Base-by-base conservation (phyloP, 257 asterid species). In the Scutellaria minor region DNA sequence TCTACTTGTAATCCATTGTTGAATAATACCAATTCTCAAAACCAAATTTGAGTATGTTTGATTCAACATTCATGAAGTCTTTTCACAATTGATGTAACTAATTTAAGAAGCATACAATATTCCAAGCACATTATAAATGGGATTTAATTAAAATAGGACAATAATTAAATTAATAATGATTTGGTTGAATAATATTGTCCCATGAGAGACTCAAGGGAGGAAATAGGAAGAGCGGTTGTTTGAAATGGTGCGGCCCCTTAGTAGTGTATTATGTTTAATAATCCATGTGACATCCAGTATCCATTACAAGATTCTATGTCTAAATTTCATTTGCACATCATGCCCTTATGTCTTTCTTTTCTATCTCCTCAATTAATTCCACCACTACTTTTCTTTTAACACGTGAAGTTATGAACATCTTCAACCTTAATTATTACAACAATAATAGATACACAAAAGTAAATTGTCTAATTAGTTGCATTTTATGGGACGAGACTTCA, bases 281-380 rank as follows among this genome's bases (percentile, higher is more conserved):
- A 0, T 42, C 82, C 82, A 78, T 72, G 82, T 78, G 78, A 68
- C 68, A 55, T 57, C 46, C 48, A 10, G 2, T 31, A 31, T 51
- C 50, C 47, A 41, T 52, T 31, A 44, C 67, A 60, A 68, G 53
- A 68, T 74, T 74, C 74, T 70, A 31, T 31, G 41, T 41, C 79
- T 66, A 37, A 11, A 68, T 42, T 73, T 67, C 61, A 61, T 67
- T 59, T 18, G 4, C 47, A 47, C 59, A 50, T 3, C 68, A 63
- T 58, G 44, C 6, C 57, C 42, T 27, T 12, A 3, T 51, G 55
- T 61, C 71, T 42, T 46, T 45, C 15, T 59, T 41, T 20, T 53
- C 4, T 37, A 7, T 31, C 22, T 50, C 9, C 44, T 37, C 44
- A 48, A 45, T 13, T 70, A 24, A 70, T 57, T 27, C 57, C 10